These are phyloP conservation scores for Prunus dulcis DNA, from an alignment of 306 rosid species.

Conservation along the genomic window DNA sequence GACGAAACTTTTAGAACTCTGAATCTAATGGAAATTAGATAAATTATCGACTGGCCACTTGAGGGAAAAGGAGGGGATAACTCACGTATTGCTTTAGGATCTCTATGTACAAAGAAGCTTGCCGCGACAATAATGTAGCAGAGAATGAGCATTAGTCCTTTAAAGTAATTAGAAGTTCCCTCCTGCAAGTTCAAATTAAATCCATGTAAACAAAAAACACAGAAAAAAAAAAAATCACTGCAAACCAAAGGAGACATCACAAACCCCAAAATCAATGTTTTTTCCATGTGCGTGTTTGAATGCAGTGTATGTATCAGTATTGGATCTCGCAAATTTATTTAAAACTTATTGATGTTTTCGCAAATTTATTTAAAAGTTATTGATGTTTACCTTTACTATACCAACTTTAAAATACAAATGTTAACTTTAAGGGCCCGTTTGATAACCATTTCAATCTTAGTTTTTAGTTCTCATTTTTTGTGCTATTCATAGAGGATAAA, in stretches of 20 bases:
- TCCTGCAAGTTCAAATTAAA: constrained; percentile 51
- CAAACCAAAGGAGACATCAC: background rate
- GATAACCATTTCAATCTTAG: no score
- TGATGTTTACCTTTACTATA: no score
- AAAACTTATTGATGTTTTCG: no score
- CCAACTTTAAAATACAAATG: no score
- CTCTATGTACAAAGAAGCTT: constrained; percentile 78
- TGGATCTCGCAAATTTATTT: no score
- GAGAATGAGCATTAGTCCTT: constrained; percentile 80
- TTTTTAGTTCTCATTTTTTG: no score
- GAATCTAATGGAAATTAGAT: background rate
- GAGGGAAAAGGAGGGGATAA: background rate
- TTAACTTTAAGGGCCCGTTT: no score
- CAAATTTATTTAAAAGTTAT: no score
- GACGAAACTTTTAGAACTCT: background rate
- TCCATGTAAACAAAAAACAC: background rate
- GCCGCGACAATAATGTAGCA: constrained; percentile 86
- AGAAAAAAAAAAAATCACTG: background rate
- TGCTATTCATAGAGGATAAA: no score
- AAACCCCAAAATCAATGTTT: background rate
- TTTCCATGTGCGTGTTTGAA: background rate
- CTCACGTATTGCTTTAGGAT: constrained; percentile 44
- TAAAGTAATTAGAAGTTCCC: constrained; percentile 83
- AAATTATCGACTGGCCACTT: background rate
- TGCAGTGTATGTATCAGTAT: no score